Base-by-base conservation (phyloP, 2,329 filamentous ascomycete genomes). In the Alternaria postmessia region DNA sequence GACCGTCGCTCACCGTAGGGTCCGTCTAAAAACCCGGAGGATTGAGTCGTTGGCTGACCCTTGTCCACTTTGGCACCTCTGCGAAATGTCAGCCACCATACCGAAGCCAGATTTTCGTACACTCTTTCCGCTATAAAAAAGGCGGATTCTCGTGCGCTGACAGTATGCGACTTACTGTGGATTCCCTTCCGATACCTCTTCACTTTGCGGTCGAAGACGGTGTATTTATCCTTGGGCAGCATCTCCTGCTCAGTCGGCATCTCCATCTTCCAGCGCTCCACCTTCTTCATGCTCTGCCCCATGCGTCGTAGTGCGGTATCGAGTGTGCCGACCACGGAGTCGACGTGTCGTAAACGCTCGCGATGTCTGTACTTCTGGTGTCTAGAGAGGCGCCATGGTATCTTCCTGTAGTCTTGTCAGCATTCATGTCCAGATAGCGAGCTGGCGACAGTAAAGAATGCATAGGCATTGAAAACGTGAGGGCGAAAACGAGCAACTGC, bases 211-310 rank as follows among this genome's bases (percentile, higher is more conserved):
- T 97, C 94, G 81, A 98, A 99, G 74, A 99, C 91, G 28, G 93
- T 97, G 83, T 99, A 99, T 83, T 99, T 99, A 83, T 99, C 95
- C 81, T 88, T 91, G 47, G 95, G 91, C 78, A 96, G 78, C 95
- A 99, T 99, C 85, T 98, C 93, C 74, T 88, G 86, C 85, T 99
- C 95, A 26, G 88, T 91, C 22, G 95, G 95, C 95, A 99, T 99
- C 81, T 97, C 93, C 38, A 86, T 85, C 84, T 95, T 97, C 95
- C 95, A 99, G 75, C 89, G 83, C 79, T 96, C 91, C 60, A 99
- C 84, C 54, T 92, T 86, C 81, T 93, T 93, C 56, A 87, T 84
- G 47, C 89, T 86, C 61, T 89, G 87, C 74, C 91, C 76, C 41
- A 91, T 85, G 79, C 89, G 91, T 53, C 87, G 85, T 54, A 98